Base-by-base conservation (phyloP, 1,139 yeast species). In the Zygoascus sp. region DNA sequence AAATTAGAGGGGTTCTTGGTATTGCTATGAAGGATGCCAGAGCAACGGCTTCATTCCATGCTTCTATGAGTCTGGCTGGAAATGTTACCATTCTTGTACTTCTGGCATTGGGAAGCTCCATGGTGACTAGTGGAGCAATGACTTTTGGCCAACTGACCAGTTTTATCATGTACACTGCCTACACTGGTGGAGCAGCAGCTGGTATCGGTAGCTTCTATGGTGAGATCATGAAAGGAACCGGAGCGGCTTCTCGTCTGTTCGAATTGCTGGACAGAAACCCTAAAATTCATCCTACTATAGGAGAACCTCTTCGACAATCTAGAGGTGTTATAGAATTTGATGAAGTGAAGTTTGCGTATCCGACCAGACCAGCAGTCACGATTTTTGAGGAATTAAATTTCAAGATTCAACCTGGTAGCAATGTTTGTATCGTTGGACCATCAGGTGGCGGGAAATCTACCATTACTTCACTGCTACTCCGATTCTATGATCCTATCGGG, bases 381-480 rank as follows among this genome's bases (percentile, higher is more conserved):
- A 82, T 92, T 15, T 89, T 92, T 64, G 72, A 75, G 34, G 74
- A 78, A 23, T 62, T 90, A 45, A 74, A 80, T 47, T 77, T 90
- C 58, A 75, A 73, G 17, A 84, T 92, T 50, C 79, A 79, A 35
- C 77, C 87, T 15, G 97, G 97, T 2, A 84, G 92, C 46, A 88
- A 88, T 58, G 88, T 90, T 11, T 90, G 97, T 64, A 80, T 92
- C 55, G 97, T 90, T 11, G 98, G 97, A 0, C 97, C 97, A 3
- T 85, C 96, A 2, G 97, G 98, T 15, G 81, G 94, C 53, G 98
- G 97, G 27, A 92, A 92, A 65, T 87, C 96, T 1, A 90, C 97
- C 0, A 81, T 92, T 32, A 80, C 95, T 1, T 86, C 92, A 25
- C 68, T 92, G 47, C 64, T 92, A 48, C 67, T 89, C 50, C 70